Conservation (phyloP, 2,329 filamentous ascomycete species). For the Phaeomoniella chlamydospora region DNA sequence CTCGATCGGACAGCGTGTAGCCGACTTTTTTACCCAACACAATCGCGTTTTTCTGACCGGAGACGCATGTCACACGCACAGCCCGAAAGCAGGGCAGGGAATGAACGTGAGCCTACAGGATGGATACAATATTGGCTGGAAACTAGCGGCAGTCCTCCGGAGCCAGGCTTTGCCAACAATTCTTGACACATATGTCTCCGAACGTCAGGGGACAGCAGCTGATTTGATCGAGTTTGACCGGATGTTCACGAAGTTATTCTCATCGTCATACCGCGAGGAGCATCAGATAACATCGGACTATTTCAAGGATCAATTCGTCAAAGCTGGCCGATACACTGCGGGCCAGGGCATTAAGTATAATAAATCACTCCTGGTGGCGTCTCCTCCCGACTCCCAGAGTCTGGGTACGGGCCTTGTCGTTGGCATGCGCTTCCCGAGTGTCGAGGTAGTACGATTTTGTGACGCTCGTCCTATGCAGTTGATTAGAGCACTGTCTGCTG, state of each 20-base stretch:
- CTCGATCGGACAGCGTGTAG: slow-evolving; percentile 56
- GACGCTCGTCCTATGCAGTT: slow-evolving; percentile 44
- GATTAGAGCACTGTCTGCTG: slow-evolving; percentile 32
- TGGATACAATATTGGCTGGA: slow-evolving; percentile 46
- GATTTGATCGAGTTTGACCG: slow-evolving; percentile 50
- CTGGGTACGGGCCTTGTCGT: slow-evolving; percentile 23
- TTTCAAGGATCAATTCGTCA: slow-evolving; percentile 43
- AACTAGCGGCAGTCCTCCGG: slow-evolving; percentile 35
- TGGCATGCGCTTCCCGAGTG: slow-evolving; percentile 36
- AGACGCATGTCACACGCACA: slow-evolving; percentile 56
- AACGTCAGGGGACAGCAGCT: slow-evolving; percentile 36
- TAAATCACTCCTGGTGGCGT: slow-evolving; percentile 30
- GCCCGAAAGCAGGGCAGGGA: slow-evolving; percentile 55
- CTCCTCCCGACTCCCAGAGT: slow-evolving; percentile 16
- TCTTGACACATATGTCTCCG: slow-evolving; percentile 38
- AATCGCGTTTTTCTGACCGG: slow-evolving; percentile 55
- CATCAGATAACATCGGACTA: slow-evolving; percentile 29
- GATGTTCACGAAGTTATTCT: slow-evolving; percentile 38
- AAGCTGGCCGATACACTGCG: slow-evolving; percentile 44
- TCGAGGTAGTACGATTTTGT: slow-evolving; percentile 44
- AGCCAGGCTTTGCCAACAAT: slow-evolving; percentile 27
- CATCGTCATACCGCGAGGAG: slow-evolving; percentile 23
- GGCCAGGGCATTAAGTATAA: slow-evolving; percentile 43
- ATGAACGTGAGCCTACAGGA: slow-evolving; percentile 42
- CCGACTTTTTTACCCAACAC: slow-evolving; percentile 52